Base-by-base conservation (phyloP, 2,329 filamentous ascomycete species). In the Fusarium veterinarium region DNA sequence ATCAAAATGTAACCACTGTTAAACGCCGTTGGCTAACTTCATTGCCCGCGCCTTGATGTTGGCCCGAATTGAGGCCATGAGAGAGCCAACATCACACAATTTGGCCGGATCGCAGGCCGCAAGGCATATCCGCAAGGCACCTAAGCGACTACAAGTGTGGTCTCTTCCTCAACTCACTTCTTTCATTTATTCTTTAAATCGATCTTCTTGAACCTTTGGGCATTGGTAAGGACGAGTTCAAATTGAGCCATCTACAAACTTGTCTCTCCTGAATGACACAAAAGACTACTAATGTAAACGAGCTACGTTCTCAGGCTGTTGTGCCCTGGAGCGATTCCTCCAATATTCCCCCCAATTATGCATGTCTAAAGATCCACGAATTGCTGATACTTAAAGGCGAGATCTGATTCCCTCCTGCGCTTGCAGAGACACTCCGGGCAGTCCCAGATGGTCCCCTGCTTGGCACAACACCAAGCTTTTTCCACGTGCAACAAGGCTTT, bases 1-100 rank as follows among this genome's bases (percentile, higher is more conserved):
- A 0, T 6, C 19, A 3, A 6, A 0, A 4, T 19, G 1, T 3
- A 52, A 33, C 1, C 42, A 6, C 30, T 17, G 20, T 0, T 6
- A 17, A 2, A 8, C 4, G 9, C 6, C 14, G 37, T 63, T 69
- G 40, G 30, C 8, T 6, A 6, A 6, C 0, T 19, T 35, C 3
- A 5, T 4, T 13, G 30, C 16, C 23, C 40, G 20, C 30, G 25
- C 14, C 35, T 20, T 10, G 1, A 28, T 38, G n/a, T 42, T 69
- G 31, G 45, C 49, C 58, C 5, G 28, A 5, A 6, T 20, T 19
- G 30, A 33, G 57, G 17, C 40, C 49, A 28, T 6, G 5, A 0
- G 13, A 11, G 8, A 30, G 1, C 57, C 25, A 42, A 33, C n/a
- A 28, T 6, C 1, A 6, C 5, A 10, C 2, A 5, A 8, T 25